These are phyloP conservation scores for Fagus crenata DNA, from an alignment of 306 rosid genomes.

Conservation along the genomic window DNA sequence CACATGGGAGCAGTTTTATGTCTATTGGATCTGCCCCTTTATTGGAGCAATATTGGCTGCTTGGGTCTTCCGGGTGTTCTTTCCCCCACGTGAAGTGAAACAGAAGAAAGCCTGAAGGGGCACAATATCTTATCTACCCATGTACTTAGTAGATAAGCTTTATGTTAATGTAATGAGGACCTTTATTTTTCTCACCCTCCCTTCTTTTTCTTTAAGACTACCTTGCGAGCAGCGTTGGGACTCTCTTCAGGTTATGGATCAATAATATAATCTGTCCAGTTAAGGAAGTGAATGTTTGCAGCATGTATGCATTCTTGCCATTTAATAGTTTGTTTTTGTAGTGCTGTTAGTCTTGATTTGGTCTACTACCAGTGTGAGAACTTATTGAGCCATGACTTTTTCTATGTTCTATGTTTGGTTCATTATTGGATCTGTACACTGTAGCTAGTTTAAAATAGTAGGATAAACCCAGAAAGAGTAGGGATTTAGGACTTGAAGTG, in stretches of 20 bases:
- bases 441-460: not conserved
- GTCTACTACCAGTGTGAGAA: not conserved
- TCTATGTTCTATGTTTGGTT: not conserved
- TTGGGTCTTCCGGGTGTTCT: slow-evolving; percentile 65
- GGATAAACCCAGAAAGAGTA: not conserved
- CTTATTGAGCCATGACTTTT: not conserved
- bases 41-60: slow-evolving; percentile 72
- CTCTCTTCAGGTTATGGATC: not conserved
- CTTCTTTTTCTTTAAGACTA: not conserved
- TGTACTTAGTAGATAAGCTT: not conserved
- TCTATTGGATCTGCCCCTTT: slow-evolving; percentile 81
- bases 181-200: not conserved
- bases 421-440: not conserved
- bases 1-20: slow-evolving; percentile 90
- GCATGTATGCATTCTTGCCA: not conserved
- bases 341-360: not conserved
- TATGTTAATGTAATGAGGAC: not conserved
- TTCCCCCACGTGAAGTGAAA: slow-evolving; percentile 45
- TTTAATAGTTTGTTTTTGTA: not conserved
- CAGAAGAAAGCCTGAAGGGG: slow-evolving; percentile 59
- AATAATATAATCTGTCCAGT: not conserved
- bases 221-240: slow-evolving; percentile 2
- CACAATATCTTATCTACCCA: not conserved
- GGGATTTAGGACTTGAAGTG: too few relatives aligned
- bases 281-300: not conserved